Evolutionary conservation across 2,329 filamentous ascomycete genomes (phyloP).

Genomic region (Penicillium sp.): DNA sequence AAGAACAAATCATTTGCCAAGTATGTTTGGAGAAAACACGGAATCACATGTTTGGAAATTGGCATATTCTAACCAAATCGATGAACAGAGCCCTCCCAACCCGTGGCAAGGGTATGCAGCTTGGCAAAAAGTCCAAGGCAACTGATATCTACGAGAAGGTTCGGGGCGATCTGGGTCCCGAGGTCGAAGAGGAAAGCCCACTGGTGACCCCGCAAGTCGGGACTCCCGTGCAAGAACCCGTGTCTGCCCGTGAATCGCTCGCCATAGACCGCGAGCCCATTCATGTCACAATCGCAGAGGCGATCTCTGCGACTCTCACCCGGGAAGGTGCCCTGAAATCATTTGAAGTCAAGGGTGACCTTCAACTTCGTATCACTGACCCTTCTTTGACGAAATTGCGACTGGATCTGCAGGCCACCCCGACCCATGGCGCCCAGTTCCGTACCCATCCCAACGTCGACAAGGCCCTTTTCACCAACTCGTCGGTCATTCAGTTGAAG

Average conservation of each 20-base stretch:
- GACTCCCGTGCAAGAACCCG: slow-evolving; percentile 47
- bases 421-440: slow-evolving; percentile 82
- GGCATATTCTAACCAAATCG: slow-evolving; percentile 23
- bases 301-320: slow-evolving; percentile 83
- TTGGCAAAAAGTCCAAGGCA: slow-evolving; percentile 97
- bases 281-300: slow-evolving; percentile 79
- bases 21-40: slow-evolving; percentile 42
- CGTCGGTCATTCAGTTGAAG: slow-evolving; percentile 81
- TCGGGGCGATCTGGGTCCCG: slow-evolving; percentile 80
- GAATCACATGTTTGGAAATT: not conserved
- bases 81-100: slow-evolving; percentile 52
- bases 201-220: slow-evolving; percentile 58
- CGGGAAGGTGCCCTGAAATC: slow-evolving; percentile 82
- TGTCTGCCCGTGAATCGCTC: slow-evolving; percentile 55
- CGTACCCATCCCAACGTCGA: slow-evolving; percentile 96
- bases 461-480: slow-evolving; percentile 74
- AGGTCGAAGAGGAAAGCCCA: slow-evolving; percentile 67
- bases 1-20: slow-evolving; percentile 90
- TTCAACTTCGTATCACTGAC: slow-evolving; percentile 86
- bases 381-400: slow-evolving; percentile 86
- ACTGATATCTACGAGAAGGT: slow-evolving; percentile 97
- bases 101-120: slow-evolving; percentile 96
- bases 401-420: slow-evolving; percentile 67
- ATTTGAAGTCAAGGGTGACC: slow-evolving; percentile 82
- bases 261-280: slow-evolving; percentile 76